Percentiles rank a stretch among this genome's conserved stretches.
Evolutionary conservation across 2,329 filamentous ascomycete species (phyloP).

Genomic region (Sporothrix pseudoabietina): DNA sequence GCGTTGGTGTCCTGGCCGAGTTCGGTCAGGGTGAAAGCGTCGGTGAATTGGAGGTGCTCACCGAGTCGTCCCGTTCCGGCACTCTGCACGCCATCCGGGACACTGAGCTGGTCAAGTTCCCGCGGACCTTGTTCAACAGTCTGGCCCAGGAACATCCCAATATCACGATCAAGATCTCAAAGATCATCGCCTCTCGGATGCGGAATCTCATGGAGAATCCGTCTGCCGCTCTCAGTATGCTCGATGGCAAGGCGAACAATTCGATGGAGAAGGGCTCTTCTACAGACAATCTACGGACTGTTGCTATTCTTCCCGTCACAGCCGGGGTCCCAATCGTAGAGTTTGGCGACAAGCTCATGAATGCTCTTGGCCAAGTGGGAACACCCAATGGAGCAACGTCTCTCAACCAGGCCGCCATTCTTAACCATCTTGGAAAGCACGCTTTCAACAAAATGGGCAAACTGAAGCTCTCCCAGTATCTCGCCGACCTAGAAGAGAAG

Average conservation of each 20-base stretch:
- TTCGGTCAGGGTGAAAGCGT: conserved; percentile 98
- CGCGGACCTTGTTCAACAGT: conserved; percentile 94
- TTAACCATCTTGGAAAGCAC: conserved; percentile 92
- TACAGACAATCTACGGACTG: conserved; percentile 87
- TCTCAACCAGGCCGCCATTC: conserved; percentile 87
- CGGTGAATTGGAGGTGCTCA: conserved; percentile 94
- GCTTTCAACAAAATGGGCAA: conserved; percentile 98
- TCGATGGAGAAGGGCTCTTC: conserved; percentile 73
- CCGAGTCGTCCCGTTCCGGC: conserved; percentile 85
- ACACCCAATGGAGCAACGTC: conserved; percentile 87
- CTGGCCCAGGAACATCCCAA: conserved; percentile 94
- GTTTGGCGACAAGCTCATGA: conserved; percentile 86
- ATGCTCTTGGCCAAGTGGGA: conserved; percentile 85
- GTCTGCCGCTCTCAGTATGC: conserved; percentile 60
- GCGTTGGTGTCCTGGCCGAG: conserved; percentile 84
- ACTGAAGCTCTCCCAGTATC: conserved; percentile 89
- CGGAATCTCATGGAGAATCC: conserved; percentile 82
- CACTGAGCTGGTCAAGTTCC: conserved; percentile 94
- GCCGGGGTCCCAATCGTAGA: conserved; percentile 91
- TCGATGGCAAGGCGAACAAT: conserved; percentile 61
- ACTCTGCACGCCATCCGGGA: conserved; percentile 95
- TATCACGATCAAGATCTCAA: conserved; percentile 98
- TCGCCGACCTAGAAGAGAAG: conserved; percentile 95
- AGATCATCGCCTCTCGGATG: conserved; percentile 97
- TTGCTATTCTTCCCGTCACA: conserved; percentile 88